These are phyloP conservation scores for Fusarium musae DNA, from an alignment of 2,329 filamentous ascomycete species.

Conservation along the genomic window DNA sequence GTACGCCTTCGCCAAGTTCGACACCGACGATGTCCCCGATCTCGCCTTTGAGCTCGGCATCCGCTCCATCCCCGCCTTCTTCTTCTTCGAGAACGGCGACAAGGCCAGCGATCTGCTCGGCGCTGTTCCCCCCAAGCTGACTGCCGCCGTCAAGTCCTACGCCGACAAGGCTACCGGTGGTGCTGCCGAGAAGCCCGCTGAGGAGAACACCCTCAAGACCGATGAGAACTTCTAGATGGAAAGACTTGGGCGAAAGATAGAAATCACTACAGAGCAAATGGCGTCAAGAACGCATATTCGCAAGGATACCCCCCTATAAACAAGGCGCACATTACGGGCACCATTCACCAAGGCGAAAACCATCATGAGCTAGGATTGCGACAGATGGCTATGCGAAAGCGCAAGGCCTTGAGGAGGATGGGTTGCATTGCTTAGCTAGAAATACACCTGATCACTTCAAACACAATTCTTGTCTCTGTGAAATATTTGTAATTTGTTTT, in stretches of 20 bases:
- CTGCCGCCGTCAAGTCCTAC: conserved; percentile 43
- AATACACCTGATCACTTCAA: conserved; percentile 17
- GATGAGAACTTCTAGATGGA: conserved; percentile 35
- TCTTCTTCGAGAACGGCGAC: conserved; percentile 67
- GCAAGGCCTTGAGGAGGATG: not conserved
- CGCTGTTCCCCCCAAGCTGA: conserved; percentile 50
- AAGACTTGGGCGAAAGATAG: not conserved
- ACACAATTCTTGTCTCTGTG: not conserved
- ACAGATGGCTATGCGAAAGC: not conserved
- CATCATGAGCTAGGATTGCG: not conserved
- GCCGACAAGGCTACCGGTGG: conserved; percentile 30
- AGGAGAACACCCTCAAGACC: conserved; percentile 30
- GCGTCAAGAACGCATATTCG: conserved; percentile 22
- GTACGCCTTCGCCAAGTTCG: conserved; percentile 67
- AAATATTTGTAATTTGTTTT: not conserved
- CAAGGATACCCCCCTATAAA: conserved; percentile 36
- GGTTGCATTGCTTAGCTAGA: conserved; percentile 5
- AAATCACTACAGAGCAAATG: conserved; percentile 1
- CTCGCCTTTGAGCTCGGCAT: conserved; percentile 62
- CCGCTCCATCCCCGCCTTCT: conserved; percentile 68
- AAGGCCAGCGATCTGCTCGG: conserved; percentile 58
- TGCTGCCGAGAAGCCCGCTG: conserved; percentile 19
- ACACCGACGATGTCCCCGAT: conserved; percentile 65
- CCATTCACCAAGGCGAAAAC: conserved; percentile 5
- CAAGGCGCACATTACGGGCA: conserved; percentile 10